Base-by-base conservation (phyloP, 495 filamentous ascomycete genomes). In the Hypoxylon trugodes region DNA sequence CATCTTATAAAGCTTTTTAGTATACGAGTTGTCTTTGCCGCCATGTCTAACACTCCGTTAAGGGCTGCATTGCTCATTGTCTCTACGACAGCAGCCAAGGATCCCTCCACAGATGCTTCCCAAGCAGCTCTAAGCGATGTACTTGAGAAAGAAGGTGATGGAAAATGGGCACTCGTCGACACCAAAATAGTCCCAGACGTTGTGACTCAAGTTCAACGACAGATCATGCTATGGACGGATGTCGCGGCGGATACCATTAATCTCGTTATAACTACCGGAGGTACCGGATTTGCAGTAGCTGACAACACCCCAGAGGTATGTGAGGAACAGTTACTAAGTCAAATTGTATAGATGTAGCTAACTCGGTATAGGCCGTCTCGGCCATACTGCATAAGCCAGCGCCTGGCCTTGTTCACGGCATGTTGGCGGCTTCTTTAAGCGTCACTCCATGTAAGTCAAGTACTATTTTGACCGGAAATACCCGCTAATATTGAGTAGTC, bases 281-380 rank as follows among this genome's bases (percentile, higher is more conserved):
- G 95, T 9, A 99, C 95, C 3, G 95, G 95, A 4, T 99, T 99
- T 76, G 89, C 96, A 8, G 76, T 87, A n/a, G 85, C 88, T 46
- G 95, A 99, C 76, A 78, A 81, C 49, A 99, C 95, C 0, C 95
- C 95, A 8, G 95, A 99, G 79, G 90, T 90, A 72, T 74, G n/a
- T 46, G 22, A 21, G n/a, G n/a, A 12, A 22, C 55, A 25, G 18
- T 21, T 40, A 24, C 3, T 47, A 26, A 7, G 16, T 12, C 18
- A 32, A 16, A 19, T 16, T n/a, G 19, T 21, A n/a, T 6, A 12
- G 18, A 10, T 33, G 8, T 16, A 13, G 19, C 40, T 66, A 38
- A 61, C 38, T n/a, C 18, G 12, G 24, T 10, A 13, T 65, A 93
- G 90, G 93, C 95, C 16, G 87, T 98, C 6, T 83, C 82, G 26